These are phyloP conservation scores for Sphaerostilbella broomeana DNA, from an alignment of 2,329 filamentous ascomycete species.

Conservation along the genomic window DNA sequence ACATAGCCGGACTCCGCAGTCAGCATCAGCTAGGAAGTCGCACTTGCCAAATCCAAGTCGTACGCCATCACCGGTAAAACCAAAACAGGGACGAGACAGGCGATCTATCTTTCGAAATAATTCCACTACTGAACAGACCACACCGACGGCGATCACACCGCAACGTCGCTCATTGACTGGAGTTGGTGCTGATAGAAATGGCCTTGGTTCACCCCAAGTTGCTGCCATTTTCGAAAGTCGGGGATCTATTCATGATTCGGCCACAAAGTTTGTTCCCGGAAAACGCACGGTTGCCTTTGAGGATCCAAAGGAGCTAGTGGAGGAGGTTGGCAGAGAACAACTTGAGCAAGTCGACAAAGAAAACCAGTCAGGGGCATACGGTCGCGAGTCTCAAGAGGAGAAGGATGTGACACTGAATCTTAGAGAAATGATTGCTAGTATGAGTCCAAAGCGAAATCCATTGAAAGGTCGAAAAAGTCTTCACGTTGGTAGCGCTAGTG, in stretches of 20 bases:
- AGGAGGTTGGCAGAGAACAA: slow-evolving; percentile 54
- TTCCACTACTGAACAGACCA: slow-evolving; percentile 47
- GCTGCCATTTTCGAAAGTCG: slow-evolving; percentile 65
- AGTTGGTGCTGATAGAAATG: slow-evolving; percentile 61
- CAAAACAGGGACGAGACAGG: slow-evolving; percentile 18
- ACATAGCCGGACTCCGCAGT: slow-evolving; percentile 7
- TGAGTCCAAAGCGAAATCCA: slow-evolving; percentile 67
- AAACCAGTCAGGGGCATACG: slow-evolving; percentile 48
- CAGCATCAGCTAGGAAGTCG: slow-evolving; percentile 1
- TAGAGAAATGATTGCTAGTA: slow-evolving; percentile 68
- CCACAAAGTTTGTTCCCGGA: slow-evolving; percentile 56
- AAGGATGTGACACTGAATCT: slow-evolving; percentile 60
- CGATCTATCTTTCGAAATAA: slow-evolving; percentile 47
- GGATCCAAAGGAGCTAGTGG: slow-evolving; percentile 55
- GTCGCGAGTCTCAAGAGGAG: slow-evolving; percentile 46
- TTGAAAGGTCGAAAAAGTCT: slow-evolving; percentile 67
- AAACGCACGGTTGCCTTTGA: slow-evolving; percentile 52
- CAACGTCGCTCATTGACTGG: slow-evolving; percentile 53
- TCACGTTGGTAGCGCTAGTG: slow-evolving; percentile 66
- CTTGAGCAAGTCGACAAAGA: slow-evolving; percentile 56
- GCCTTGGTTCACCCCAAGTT: slow-evolving; percentile 69
- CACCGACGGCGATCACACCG: slow-evolving; percentile 54
- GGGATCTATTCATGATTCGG: slow-evolving; percentile 62
- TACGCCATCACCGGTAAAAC: slow-evolving; percentile 23
- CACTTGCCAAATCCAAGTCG: slow-evolving; percentile 4